Evolutionary conservation across 140 eudicot genomes (phyloP).

Genomic region (Anethum foeniculum): DNA sequence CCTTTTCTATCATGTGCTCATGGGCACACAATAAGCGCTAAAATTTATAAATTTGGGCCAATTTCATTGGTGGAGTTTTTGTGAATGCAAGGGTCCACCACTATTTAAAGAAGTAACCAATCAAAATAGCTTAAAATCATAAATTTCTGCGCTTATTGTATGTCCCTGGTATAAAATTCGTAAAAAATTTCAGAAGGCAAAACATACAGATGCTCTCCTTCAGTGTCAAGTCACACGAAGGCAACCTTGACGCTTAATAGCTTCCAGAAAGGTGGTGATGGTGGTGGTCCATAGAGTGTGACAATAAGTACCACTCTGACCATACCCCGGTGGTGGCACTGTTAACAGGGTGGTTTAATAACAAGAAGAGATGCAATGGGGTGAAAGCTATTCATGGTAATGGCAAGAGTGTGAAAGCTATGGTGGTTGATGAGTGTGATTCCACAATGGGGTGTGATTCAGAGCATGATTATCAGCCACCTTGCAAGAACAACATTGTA

Average conservation of each 20-base stretch:
- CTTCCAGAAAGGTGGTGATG: slow-evolving; percentile 6
- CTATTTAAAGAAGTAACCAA: no score
- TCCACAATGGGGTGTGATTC: slow-evolving; percentile 5
- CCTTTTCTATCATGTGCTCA: no score
- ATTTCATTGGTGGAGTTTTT: no score
- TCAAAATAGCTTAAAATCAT: no score
- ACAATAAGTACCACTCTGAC: background rate
- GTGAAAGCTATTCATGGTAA: background rate
- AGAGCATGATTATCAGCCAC: slow-evolving; percentile 6
- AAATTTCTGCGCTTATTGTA: no score
- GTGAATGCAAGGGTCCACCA: no score
- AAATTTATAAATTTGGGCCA: no score
- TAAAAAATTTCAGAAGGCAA: no score
- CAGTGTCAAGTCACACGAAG: background rate
- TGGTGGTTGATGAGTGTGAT: slow-evolving; percentile 11
- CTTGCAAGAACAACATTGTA: background rate
- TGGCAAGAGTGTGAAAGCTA: background rate
- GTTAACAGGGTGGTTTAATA: slow-evolving; percentile 4
- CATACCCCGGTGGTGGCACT: slow-evolving; percentile 7
- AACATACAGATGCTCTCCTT: slow-evolving; percentile 6
- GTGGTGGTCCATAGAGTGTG: slow-evolving; percentile 14
- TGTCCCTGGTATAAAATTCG: no score
- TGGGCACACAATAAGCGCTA: no score
- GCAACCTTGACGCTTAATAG: slow-evolving; percentile 7
- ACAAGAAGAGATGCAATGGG: background rate